These are phyloP conservation scores for Arthrobotrys conoides DNA, from an alignment of 2,329 filamentous ascomycete species.

Conservation along the genomic window DNA sequence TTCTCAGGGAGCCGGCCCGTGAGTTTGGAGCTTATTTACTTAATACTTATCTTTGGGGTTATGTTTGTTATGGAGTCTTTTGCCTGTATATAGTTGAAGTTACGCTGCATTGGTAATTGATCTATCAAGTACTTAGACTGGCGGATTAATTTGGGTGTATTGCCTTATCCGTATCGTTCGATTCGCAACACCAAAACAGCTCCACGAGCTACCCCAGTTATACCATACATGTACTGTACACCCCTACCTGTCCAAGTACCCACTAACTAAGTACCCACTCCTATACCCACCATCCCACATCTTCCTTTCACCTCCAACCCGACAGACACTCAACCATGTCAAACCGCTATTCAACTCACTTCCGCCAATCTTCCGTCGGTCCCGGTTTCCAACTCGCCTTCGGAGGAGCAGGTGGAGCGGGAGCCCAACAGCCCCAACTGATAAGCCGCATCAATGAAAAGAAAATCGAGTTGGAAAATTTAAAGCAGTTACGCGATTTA, in stretches of 20 bases:
- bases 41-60: too few relatives aligned
- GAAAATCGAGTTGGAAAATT: constrained; percentile 83
- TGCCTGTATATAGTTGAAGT: too few relatives aligned
- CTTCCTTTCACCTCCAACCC: neutral
- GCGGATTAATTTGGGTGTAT: too few relatives aligned
- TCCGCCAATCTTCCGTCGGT: constrained; percentile 74
- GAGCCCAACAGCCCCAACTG: constrained; percentile 64
- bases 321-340: constrained; percentile 67
- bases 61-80: too few relatives aligned
- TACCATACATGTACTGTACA: neutral
- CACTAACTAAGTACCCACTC: too few relatives aligned
- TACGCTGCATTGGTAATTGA: too few relatives aligned
- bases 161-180: neutral
- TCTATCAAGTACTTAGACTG: too few relatives aligned
- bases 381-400: constrained; percentile 66
- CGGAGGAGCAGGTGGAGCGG: constrained; percentile 11
- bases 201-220: neutral
- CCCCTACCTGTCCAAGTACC: too few relatives aligned
- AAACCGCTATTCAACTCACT: constrained; percentile 74
- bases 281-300: neutral
- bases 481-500: constrained; percentile 82
- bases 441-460: constrained; percentile 85
- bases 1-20: too few relatives aligned
- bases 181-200: neutral
- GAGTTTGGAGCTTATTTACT: too few relatives aligned